Evolutionary conservation across 1,139 yeast genomes (phyloP).

Genomic region (Magnusiomyces suaveolens): DNA sequence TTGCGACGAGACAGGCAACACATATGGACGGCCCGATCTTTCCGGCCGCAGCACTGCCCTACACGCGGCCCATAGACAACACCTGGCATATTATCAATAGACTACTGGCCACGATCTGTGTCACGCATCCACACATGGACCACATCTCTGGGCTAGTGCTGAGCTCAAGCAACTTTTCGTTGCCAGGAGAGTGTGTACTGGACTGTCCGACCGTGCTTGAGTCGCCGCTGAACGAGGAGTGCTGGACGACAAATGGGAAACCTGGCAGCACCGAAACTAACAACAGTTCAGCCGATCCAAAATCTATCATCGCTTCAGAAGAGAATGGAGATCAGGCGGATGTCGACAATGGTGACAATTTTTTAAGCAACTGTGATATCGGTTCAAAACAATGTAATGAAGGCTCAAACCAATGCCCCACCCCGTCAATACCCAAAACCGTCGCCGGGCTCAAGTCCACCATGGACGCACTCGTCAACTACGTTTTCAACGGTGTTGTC

Average conservation of each 20-base stretch:
- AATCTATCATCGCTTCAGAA: background rate
- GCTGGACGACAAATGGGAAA: background rate
- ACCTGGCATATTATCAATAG: slow-evolving; percentile 33
- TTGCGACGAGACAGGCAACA: slow-evolving; percentile 3
- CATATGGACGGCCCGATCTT: slow-evolving; percentile 11
- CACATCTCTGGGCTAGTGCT: slow-evolving; percentile 62
- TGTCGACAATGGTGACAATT: background rate
- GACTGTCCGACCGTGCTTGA: background rate
- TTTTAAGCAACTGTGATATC: no score
- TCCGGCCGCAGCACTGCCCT: slow-evolving; percentile 18
- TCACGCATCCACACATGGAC: slow-evolving; percentile 81
- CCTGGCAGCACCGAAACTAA: background rate
- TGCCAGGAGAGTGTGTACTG: background rate
- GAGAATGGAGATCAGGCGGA: background rate
- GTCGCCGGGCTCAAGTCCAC: slow-evolving; percentile 51
- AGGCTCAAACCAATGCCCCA: background rate
- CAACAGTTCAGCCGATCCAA: background rate
- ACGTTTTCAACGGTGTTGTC: slow-evolving; percentile 60
- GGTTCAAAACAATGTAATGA: no score
- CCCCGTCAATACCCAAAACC: slow-evolving; percentile 28
- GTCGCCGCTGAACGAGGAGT: background rate
- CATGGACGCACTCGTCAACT: slow-evolving; percentile 41
- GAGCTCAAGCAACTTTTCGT: slow-evolving; percentile 54
- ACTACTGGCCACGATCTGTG: slow-evolving; percentile 38
- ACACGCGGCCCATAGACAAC: slow-evolving; percentile 22